phyloP scores from a whole-genome alignment of 1,284 basidiomycete species.

The Cutaneotrichosporon curvatum region DNA sequence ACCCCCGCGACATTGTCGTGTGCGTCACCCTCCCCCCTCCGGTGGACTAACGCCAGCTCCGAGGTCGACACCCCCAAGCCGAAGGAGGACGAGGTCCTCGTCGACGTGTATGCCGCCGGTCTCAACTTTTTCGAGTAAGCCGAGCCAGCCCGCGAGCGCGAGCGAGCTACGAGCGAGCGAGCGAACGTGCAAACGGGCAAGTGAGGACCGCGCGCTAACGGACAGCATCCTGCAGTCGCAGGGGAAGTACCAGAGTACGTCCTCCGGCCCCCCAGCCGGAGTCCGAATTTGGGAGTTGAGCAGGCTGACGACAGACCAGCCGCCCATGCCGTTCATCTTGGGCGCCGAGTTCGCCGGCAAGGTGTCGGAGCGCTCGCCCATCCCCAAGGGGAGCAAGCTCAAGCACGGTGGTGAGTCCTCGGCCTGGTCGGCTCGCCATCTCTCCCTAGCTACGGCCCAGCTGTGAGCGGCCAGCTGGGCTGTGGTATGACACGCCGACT shows the following conservation, averaged over 20 bases:
- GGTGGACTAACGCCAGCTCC: conserved; percentile 2
- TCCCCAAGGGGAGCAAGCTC: conserved; percentile 73
- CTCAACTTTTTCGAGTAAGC: conserved; percentile 43
- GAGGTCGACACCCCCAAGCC: conserved; percentile 58
- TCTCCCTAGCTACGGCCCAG: no score
- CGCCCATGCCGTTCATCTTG: conserved; percentile 71
- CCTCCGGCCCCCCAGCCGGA: background rate
- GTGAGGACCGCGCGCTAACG: conserved; percentile 2
- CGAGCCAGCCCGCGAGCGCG: background rate
- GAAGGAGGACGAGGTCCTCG: conserved; percentile 58
- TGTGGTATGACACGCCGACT: no score
- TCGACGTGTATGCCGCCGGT: conserved; percentile 61
- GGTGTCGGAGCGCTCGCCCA: conserved; percentile 64
- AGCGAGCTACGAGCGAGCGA: background rate
- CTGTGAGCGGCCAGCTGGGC: no score
- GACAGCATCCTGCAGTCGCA: conserved; percentile 65
- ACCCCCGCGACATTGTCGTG: conserved; percentile 63
- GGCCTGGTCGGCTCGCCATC: no score
- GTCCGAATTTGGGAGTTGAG: no score
- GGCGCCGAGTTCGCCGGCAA: conserved; percentile 81
- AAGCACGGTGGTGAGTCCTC: conserved; percentile 55
- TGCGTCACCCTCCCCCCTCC: conserved; percentile 16
- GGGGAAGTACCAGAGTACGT: conserved; percentile 70
- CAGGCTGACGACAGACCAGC: conserved; percentile 50
- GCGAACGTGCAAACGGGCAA: background rate